phyloP scores from a whole-genome alignment of 2,329 filamentous ascomycete species.

The Fusarium globosum region DNA sequence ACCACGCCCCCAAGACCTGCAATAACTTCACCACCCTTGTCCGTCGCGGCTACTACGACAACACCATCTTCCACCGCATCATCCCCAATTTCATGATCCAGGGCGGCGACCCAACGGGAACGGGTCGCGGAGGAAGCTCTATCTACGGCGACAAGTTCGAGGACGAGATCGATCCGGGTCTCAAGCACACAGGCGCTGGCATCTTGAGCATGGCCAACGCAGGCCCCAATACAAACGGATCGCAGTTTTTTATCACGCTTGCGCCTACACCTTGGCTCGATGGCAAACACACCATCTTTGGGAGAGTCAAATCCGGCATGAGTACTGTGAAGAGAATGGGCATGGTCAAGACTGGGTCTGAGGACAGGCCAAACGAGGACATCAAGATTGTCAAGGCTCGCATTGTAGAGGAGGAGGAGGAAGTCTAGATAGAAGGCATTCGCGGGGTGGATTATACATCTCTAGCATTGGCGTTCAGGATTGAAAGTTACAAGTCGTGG shows the following conservation, averaged over 20 bases:
- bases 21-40: slow-evolving; percentile 87
- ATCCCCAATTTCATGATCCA: slow-evolving; percentile 98
- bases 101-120: slow-evolving; percentile 93
- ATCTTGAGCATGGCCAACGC: slow-evolving; percentile 97
- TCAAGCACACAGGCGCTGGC: slow-evolving; percentile 94
- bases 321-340: slow-evolving; percentile 88
- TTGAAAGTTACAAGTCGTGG: background rate
- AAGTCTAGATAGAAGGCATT: slow-evolving; percentile 27
- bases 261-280: slow-evolving; percentile 97
- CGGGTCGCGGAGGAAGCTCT: slow-evolving; percentile 85
- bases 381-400: slow-evolving; percentile 81
- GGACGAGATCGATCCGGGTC: slow-evolving; percentile 81
- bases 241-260: slow-evolving; percentile 95
- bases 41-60: slow-evolving; percentile 87
- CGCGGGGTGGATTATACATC: background rate
- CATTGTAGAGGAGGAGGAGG: slow-evolving; percentile 70
- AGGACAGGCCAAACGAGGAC: slow-evolving; percentile 84
- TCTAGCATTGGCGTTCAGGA: slow-evolving; percentile 39
- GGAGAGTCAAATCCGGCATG: slow-evolving; percentile 86
- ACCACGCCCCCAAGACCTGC: slow-evolving; percentile 90
- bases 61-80: slow-evolving; percentile 89
- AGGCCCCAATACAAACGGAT: slow-evolving; percentile 92
- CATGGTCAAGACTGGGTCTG: slow-evolving; percentile 81
- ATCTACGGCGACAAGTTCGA: slow-evolving; percentile 96
- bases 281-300: slow-evolving; percentile 97